Percentiles rank a stretch among this genome's conserved stretches.
Evolutionary conservation across 768 basidiomycete genomes (phyloP).

Genomic region (Gymnopilus dilepis): DNA sequence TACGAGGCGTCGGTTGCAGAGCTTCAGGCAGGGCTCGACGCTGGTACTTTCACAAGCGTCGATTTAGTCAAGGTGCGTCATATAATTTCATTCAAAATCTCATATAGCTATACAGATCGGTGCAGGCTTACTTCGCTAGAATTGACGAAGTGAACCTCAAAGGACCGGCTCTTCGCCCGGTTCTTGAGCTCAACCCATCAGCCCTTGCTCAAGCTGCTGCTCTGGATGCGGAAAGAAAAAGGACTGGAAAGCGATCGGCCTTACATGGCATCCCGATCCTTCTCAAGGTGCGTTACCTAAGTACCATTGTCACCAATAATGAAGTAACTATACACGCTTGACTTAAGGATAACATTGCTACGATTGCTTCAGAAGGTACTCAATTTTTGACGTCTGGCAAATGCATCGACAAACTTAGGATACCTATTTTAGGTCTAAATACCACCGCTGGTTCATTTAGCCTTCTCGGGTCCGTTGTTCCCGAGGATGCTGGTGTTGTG

Average conservation of each 20-base stretch:
- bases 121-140: slow-evolving; percentile 65
- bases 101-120: not conserved
- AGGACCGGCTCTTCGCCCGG: slow-evolving; percentile 59
- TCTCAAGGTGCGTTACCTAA: slow-evolving; percentile 38
- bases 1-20: slow-evolving; percentile 64
- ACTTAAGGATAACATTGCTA: slow-evolving; percentile 49
- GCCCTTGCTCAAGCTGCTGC: slow-evolving; percentile 56
- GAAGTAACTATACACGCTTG: not conserved
- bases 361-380: slow-evolving; percentile 46
- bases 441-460: slow-evolving; percentile 48
- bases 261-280: slow-evolving; percentile 61
- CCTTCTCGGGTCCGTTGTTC: slow-evolving; percentile 46
- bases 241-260: slow-evolving; percentile 45
- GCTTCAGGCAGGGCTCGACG: slow-evolving; percentile 55
- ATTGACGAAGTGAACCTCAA: slow-evolving; percentile 70
- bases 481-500: slow-evolving; percentile 50
- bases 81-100: not conserved
- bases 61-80: slow-evolving; percentile 62
- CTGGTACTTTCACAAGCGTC: slow-evolving; percentile 57
- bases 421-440: slow-evolving; percentile 41
- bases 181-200: slow-evolving; percentile 60
- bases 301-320: not conserved
- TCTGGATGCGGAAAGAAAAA: slow-evolving; percentile 50
- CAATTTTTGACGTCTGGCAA: no score
- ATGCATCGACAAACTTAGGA: not conserved